Evolutionary conservation across 345 rosid genomes (phyloP), one percentile per base, ranked within the genome.

Genomic region (Arabidopsis arenosa): DNA sequence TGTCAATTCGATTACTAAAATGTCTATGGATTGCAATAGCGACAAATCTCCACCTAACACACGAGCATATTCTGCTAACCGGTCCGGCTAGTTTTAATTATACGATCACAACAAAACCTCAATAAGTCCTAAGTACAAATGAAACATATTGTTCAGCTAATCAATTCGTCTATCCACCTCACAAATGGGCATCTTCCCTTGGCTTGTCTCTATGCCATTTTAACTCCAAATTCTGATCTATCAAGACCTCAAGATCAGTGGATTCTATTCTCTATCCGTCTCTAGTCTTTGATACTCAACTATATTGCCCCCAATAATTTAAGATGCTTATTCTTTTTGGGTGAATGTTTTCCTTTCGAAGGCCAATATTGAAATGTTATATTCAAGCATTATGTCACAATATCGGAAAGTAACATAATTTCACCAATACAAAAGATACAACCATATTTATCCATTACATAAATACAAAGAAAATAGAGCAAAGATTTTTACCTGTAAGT

Each of bases 41-140:
- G 18, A 66, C 45, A 23, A 21, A 37, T 39, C 26, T 53, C 5
- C 43, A 56, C 55, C 55, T 56, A 69, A 36, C 74, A 36, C 74
- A 15, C 32, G 18, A 30, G 18, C 32, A 37, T 64, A 26, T 26
- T n/a, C 26, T 48, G 6, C n/a, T 45, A 15, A 64, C 28, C 40
- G 28, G 9, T 15, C 32, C 39, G 28, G 40, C 9, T 49, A 9
- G 48, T 36, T 21, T 23, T 23, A 23, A 37, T 17, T 7, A 35
- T 8, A 23, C n/a, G 32, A 28, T 6, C 9, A 30, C 28, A 45
- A 64, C 3, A 23, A 13, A 21, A 11, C 32, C 10, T 40, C 49
- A 4, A 5, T 21, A 23, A 2, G 3, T 28, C 32, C 15, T 47
- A 48, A 17, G 53, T 48, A 15, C 44, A 28, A 28, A 28, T 28